Conservation (phyloP, 306 rosid genomes). For the Pachyrhizus erosus region DNA sequence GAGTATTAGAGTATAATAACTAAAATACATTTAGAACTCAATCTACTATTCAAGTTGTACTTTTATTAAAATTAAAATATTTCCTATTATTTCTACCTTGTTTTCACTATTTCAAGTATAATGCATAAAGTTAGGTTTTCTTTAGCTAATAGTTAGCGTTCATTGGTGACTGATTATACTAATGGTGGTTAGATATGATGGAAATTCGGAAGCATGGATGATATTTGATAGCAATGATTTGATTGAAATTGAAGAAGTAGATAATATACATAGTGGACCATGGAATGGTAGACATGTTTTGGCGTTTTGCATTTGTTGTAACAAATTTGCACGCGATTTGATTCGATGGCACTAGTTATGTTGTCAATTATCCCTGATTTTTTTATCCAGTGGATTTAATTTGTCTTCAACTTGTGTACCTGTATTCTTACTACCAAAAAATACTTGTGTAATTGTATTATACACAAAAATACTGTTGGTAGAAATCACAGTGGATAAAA, state of each 20-base stretch:
- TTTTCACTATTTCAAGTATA: too few species aligned
- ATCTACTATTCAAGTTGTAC: too few species aligned
- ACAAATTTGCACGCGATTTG: neutral
- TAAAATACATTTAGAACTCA: too few species aligned
- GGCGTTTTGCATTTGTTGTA: neutral
- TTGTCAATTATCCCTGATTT: constrained; percentile 16
- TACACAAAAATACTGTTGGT: neutral
- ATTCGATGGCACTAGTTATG: constrained; percentile 13
- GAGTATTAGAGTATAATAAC: too few species aligned
- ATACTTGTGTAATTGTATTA: too few species aligned
- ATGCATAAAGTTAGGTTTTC: too few species aligned
- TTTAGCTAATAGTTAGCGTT: too few species aligned
- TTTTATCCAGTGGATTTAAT: neutral
- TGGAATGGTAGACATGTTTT: neutral
- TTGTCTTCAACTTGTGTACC: neutral
- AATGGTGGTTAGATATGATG: neutral
- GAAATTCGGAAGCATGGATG: neutral
- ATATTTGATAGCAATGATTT: neutral
- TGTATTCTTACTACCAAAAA: too few species aligned
- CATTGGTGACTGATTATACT: too few species aligned
- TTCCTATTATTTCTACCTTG: too few species aligned
- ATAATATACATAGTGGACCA: neutral
- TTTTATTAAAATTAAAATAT: too few species aligned
- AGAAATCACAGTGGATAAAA: too few species aligned
- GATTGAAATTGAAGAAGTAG: neutral